Conservation (phyloP, 2,329 filamentous ascomycete species). For the Lachnellula cervina region DNA sequence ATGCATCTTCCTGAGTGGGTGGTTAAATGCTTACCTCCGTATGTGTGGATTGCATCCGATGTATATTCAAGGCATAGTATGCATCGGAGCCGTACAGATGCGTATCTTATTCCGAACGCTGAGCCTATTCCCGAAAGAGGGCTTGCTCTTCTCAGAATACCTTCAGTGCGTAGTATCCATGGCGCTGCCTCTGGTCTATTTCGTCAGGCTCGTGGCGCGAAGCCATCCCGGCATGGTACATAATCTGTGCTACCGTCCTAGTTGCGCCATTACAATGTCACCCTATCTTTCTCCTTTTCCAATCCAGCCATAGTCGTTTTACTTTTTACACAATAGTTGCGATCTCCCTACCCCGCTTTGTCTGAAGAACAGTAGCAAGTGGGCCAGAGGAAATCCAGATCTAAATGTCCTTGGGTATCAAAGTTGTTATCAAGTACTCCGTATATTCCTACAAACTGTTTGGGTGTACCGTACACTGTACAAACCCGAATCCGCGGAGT, state of each 20-base stretch:
- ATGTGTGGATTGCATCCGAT: background rate
- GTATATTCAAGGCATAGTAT: background rate
- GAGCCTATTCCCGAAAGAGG: background rate
- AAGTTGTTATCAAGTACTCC: too few species aligned
- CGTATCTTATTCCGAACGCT: background rate
- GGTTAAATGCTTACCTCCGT: background rate
- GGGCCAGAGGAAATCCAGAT: too few species aligned
- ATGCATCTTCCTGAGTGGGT: background rate
- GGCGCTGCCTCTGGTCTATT: background rate
- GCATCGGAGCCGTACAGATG: background rate
- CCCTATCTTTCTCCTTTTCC: background rate
- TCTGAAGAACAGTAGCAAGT: background rate
- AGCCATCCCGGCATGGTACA: too few species aligned
- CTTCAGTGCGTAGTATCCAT: background rate
- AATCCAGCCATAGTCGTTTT: background rate
- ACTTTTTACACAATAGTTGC: background rate
- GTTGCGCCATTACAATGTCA: too few species aligned
- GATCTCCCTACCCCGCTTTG: background rate
- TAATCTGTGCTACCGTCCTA: background rate
- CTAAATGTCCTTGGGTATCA: too few species aligned
- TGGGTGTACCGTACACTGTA: background rate
- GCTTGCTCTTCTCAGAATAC: background rate
- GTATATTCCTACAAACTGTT: background rate
- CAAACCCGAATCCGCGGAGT: background rate
- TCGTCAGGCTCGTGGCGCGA: background rate